Evolutionary conservation across 106 monocot genomes (phyloP).

Genomic region (Allium sativum): DNA sequence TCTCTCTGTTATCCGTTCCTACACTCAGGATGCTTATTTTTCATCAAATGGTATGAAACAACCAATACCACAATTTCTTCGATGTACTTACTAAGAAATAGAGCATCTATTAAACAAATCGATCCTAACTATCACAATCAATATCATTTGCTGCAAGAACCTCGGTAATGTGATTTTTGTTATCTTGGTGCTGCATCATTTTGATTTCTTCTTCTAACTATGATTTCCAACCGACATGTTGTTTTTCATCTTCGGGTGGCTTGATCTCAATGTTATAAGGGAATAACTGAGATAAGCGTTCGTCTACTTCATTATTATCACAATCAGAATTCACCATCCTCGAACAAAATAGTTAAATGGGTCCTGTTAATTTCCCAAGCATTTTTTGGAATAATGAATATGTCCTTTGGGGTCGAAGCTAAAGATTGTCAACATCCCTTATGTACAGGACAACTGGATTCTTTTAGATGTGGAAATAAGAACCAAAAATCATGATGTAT

Average conservation of each 20-base stretch:
- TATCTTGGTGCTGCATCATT: constrained; percentile 65
- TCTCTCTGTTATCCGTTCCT: too few species aligned
- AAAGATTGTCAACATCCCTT: constrained; percentile 58
- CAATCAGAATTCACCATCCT: constrained; percentile 29
- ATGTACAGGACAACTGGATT: constrained; percentile 61
- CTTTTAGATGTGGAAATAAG: constrained; percentile 48
- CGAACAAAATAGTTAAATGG: constrained; percentile 60
- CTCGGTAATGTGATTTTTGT: constrained; percentile 64
- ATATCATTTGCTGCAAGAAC: constrained; percentile 75
- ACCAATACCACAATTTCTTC: constrained; percentile 76
- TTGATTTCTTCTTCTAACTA: constrained; percentile 80
- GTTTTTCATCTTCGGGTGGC: constrained; percentile 52
- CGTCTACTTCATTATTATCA: constrained; percentile 40
- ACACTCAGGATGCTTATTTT: constrained; percentile 55
- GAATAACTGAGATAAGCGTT: constrained; percentile 41
- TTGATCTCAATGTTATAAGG: constrained; percentile 79
- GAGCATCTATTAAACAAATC: constrained; percentile 58
- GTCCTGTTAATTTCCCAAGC: constrained; percentile 48
- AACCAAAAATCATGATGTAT: constrained; percentile 29
- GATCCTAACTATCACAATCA: constrained; percentile 66
- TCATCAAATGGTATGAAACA: constrained; percentile 82
- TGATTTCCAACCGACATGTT: constrained; percentile 61
- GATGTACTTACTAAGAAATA: constrained; percentile 51
- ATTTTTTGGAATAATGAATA: constrained; percentile 53
- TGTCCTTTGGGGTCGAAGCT: constrained; percentile 45